Evolutionary conservation across 306 rosid genomes (phyloP).

Genomic region (Vigna hirtella): DNA sequence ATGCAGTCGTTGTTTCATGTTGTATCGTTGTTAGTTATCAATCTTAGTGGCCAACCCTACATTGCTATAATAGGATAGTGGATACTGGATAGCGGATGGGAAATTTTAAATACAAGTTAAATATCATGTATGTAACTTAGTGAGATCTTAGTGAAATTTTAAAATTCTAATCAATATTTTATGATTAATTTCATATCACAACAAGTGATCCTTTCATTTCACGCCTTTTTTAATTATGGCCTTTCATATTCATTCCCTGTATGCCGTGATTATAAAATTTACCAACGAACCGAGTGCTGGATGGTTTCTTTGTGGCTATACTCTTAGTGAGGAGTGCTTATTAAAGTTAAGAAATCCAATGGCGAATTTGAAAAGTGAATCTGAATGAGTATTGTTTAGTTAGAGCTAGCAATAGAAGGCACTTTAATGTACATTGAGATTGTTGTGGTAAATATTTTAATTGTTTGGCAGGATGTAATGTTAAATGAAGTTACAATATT

Average conservation of each 20-base stretch:
- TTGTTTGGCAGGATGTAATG: slow-evolving; percentile 21
- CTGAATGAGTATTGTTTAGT: background rate
- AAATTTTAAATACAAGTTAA: background rate
- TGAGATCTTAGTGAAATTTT: background rate
- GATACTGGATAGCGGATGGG: background rate
- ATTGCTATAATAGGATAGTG: background rate
- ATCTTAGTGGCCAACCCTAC: background rate
- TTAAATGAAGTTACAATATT: slow-evolving; percentile 15
- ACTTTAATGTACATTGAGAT: background rate
- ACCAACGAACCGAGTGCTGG: slow-evolving; percentile 15
- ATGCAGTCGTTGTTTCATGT: slow-evolving; percentile 2
- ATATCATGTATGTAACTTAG: background rate
- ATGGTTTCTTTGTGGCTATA: slow-evolving; percentile 13
- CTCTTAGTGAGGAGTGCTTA: background rate
- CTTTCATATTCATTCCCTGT: background rate
- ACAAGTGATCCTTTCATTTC: slow-evolving; percentile 5
- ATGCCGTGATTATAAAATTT: slow-evolving; percentile 3
- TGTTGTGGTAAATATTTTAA: slow-evolving; percentile 14
- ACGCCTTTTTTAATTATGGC: background rate
- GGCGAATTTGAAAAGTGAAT: background rate
- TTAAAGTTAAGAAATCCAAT: slow-evolving; percentile 4
- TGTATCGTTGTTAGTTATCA: background rate
- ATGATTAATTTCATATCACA: background rate
- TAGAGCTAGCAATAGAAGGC: background rate
- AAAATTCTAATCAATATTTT: background rate